These are phyloP conservation scores for Globisporangium heterothallicum DNA, from an alignment of 352 stramenopile species.

Conservation along the genomic window DNA sequence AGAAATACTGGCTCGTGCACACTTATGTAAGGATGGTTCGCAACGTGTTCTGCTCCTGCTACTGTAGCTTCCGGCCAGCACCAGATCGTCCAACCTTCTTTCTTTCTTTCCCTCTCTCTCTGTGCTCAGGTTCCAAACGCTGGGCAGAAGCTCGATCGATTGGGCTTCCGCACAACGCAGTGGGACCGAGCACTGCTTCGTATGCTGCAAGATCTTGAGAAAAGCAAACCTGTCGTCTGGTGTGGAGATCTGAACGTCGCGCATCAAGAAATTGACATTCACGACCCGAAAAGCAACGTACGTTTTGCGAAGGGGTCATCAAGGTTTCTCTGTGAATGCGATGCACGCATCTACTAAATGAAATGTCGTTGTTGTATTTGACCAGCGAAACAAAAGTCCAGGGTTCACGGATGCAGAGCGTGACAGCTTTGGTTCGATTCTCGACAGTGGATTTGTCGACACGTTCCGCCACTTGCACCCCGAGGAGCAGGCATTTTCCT, in stretches of 20 bases:
- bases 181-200: conserved; percentile 74
- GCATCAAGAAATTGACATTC: conserved; percentile 86
- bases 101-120: no score
- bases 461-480: conserved; percentile 65
- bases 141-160: conserved; percentile 61
- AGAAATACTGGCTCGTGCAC: conserved; percentile 78
- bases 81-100: no score
- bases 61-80: no score
- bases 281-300: conserved; percentile 81
- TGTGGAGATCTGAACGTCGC: conserved; percentile 84
- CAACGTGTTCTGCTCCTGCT: background rate
- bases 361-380: background rate
- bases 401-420: conserved; percentile 80
- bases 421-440: conserved; percentile 59
- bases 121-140: conserved; percentile 49
- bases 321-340: background rate
- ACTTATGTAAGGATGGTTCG: conserved; percentile 41
- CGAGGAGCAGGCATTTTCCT: conserved; percentile 64
- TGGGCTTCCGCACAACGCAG: conserved; percentile 64
- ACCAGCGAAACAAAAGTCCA: conserved; percentile 57
- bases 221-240: conserved; percentile 77
- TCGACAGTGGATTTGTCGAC: conserved; percentile 68
- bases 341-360: background rate
- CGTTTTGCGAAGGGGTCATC: background rate
- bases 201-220: conserved; percentile 67